Base-by-base conservation (phyloP, 306 rosid genomes). In the Sicyos baderoa region DNA sequence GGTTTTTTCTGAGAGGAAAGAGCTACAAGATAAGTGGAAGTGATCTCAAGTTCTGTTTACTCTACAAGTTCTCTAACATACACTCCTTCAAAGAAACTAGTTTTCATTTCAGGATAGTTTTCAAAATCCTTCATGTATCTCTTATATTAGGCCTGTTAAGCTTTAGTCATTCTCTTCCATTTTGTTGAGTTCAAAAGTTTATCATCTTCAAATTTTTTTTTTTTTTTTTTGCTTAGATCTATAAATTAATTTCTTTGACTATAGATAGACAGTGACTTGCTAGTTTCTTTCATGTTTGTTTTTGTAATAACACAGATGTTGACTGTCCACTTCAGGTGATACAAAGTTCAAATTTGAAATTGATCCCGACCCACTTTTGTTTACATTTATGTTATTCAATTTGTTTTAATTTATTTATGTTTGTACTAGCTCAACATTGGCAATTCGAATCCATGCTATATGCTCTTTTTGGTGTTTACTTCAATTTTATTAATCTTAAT, bases 21-120 rank as follows among this genome's bases (percentile, higher is more conserved):
- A 93, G 66, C 82, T 93, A 21, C 85, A 82, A 78, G 99, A 90
- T 48, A 90, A 88, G 81, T 93, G 99, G 99, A 90, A 88, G 82
- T 93, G 89, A 89, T 81, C 76, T 44, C n/a, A 2, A 35, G 27
- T 62, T 62, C n/a, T 62, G 68, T 4, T 40, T 35, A 62, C 51
- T 17, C 51, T 17, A 9, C 68, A 35, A 25, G 49, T 11, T 8
- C 68, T 61, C 68, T 61, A 62, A 62, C 51, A 29, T 29, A 62
- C 27, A 62, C 27, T 57, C 45, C n/a, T 18, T 58, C 44, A 0
- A 16, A 21, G 11, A 64, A 19, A 64, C 70, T 44, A 21, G 13
- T 44, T 44, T 42, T 44, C 37, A 5, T 40, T 64, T 44, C 53
- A 18, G 52, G 16, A 44, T 64, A 42, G 70, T 64, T 64, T 44